Conservation (phyloP, 805 yeast species). For the Candida michaelii region DNA sequence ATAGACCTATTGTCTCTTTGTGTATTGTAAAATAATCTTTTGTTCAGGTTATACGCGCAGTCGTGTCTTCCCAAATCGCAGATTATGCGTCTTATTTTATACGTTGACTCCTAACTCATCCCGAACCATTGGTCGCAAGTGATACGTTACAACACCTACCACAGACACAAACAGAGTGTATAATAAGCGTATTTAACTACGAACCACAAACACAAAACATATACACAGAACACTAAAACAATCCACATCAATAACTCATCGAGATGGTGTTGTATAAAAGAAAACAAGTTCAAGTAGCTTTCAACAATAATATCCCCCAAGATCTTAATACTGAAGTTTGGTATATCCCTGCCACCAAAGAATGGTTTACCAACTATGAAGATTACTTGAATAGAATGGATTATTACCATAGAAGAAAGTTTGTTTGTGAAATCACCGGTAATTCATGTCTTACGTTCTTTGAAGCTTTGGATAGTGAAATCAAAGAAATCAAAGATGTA, state of each 20-base stretch:
- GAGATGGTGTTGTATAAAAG: slow-evolving; percentile 72
- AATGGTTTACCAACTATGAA: slow-evolving; percentile 80
- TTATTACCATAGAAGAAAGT: slow-evolving; percentile 71
- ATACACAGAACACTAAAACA: background rate
- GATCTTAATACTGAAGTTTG: slow-evolving; percentile 67
- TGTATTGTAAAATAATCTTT: too few relatives aligned
- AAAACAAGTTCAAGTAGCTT: slow-evolving; percentile 61
- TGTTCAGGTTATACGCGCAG: too few relatives aligned
- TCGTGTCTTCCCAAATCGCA: background rate
- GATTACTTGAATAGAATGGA: slow-evolving; percentile 72
- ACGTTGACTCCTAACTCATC: slow-evolving; percentile 5
- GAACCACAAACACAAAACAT: too few relatives aligned
- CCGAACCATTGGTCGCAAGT: background rate
- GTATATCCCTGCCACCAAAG: slow-evolving; percentile 81
- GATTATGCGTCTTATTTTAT: slow-evolving; percentile 2
- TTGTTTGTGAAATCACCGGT: slow-evolving; percentile 95
- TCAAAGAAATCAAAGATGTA: slow-evolving; percentile 53
- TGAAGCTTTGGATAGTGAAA: slow-evolving; percentile 82
- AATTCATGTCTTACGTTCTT: slow-evolving; percentile 87
- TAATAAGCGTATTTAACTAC: too few relatives aligned
- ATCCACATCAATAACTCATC: background rate
- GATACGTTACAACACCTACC: too few relatives aligned
- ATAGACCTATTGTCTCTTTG: too few relatives aligned
- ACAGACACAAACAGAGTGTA: too few relatives aligned
- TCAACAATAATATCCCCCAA: slow-evolving; percentile 56